Percentiles rank a stretch among this genome's conserved stretches.
These are phyloP conservation scores for Turritis glabra DNA, from an alignment of 345 rosid species.

Conservation along the genomic window DNA sequence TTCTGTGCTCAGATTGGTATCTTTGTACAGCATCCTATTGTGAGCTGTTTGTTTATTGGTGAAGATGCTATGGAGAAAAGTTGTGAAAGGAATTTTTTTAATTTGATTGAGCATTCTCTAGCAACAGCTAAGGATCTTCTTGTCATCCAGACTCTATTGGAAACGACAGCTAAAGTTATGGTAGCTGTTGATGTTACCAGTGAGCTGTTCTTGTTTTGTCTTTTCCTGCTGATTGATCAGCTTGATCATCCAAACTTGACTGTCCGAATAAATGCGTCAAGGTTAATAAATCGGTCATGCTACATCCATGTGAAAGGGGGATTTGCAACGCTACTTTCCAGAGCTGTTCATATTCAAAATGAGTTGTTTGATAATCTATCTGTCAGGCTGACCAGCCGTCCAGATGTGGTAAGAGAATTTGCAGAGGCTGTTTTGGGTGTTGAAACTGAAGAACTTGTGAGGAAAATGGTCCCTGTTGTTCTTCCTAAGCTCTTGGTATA, in stretches of 20 bases:
- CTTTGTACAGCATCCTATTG: conserved; percentile 53
- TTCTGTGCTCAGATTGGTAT: conserved; percentile 75
- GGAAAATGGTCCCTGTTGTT: conserved; percentile 77
- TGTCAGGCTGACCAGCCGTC: conserved; percentile 59
- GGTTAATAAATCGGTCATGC: conserved; percentile 71
- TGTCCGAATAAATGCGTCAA: conserved; percentile 70
- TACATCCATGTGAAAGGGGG: conserved; percentile 81
- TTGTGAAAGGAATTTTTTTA: conserved; percentile 53
- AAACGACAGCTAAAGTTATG: conserved; percentile 78
- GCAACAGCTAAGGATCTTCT: conserved; percentile 61
- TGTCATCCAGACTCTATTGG: conserved; percentile 74
- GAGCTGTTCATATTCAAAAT: conserved; percentile 57
- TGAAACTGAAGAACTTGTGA: conserved; percentile 67
- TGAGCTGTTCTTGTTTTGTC: conserved; percentile 63
- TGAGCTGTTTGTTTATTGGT: conserved; percentile 55
- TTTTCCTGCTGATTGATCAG: conserved; percentile 81
- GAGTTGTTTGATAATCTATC: conserved; percentile 70
- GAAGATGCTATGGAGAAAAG: conserved; percentile 44
- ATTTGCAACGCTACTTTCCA: conserved; percentile 56
- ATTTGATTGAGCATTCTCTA: conserved; percentile 59
- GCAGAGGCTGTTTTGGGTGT: conserved; percentile 87
- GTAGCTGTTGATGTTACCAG: conserved; percentile 61
- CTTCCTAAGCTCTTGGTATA: conserved; percentile 93
- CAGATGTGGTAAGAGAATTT: conserved; percentile 75
- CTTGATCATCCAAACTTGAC: conserved; percentile 72